Percentiles rank a stretch among this genome's conserved stretches.
Evolutionary conservation across 805 yeast species (phyloP).

Genomic region (Candida tammaniensis): DNA sequence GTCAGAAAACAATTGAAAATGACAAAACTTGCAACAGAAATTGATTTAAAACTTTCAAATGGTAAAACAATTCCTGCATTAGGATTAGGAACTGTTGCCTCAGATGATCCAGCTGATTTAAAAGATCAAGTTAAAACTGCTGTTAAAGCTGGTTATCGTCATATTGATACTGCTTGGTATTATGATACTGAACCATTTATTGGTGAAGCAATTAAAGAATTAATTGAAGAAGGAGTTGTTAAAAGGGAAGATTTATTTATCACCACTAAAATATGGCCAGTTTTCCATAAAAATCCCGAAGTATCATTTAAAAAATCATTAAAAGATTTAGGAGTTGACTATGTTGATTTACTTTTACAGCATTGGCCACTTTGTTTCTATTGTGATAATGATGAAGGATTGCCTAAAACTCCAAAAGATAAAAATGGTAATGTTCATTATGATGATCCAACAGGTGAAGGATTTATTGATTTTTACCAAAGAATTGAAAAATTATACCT

Average conservation of each 20-base stretch:
- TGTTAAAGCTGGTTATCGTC: constrained; percentile 77
- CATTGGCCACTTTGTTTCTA: constrained; percentile 85
- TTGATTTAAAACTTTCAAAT: constrained; percentile 47
- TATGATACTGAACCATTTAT: constrained; percentile 68
- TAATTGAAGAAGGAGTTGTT: constrained; percentile 65
- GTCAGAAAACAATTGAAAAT: too few relatives aligned
- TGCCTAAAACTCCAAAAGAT: constrained; percentile 56
- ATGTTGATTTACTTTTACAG: constrained; percentile 76
- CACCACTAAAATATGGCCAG: constrained; percentile 85
- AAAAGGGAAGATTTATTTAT: constrained; percentile 71
- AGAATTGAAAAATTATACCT: constrained; percentile 4
- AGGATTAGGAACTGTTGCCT: constrained; percentile 54
- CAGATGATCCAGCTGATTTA: constrained; percentile 17
- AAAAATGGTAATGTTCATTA: constrained; percentile 28
- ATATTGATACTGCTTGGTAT: constrained; percentile 67
- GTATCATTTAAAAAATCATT: constrained; percentile 61
- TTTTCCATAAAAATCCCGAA: constrained; percentile 52
- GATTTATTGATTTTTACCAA: constrained; percentile 28
- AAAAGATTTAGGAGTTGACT: constrained; percentile 66
- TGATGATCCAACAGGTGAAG: constrained; percentile 28
- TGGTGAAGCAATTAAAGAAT: constrained; percentile 60
- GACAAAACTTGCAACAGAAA: constrained; percentile 28
- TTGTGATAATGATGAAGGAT: constrained; percentile 49
- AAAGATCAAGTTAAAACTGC: constrained; percentile 71
- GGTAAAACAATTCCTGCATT: constrained; percentile 61